A percentile compares a stretch with the other conserved stretches of the same genome.
phyloP scores from a whole-genome alignment of 1,139 yeast species.

The Hansenula sp. region DNA sequence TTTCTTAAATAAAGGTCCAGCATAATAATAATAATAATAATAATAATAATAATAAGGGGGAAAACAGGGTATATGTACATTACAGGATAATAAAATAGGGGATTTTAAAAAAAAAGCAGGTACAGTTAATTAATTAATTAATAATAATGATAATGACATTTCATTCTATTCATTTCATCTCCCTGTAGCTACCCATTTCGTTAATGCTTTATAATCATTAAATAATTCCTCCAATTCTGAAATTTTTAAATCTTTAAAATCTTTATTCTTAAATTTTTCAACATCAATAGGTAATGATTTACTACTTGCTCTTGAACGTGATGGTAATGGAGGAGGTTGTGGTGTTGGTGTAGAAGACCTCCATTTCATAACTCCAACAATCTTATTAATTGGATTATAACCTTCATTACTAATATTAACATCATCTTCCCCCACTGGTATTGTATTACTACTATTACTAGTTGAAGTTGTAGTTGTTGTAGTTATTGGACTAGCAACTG shows the following conservation, averaged over 20 bases:
- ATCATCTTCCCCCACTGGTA: too few species aligned
- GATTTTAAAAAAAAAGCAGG: too few species aligned
- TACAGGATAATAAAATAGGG: background rate
- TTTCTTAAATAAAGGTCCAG: constrained; percentile 42
- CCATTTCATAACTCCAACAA: constrained; percentile 21
- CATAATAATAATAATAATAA: background rate
- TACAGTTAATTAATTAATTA: too few species aligned
- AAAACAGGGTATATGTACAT: background rate
- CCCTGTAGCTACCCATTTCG: background rate
- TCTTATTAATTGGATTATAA: constrained; percentile 16
- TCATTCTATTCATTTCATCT: background rate
- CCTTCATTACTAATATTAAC: background rate
- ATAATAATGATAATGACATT: too few species aligned
- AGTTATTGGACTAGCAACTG: too few species aligned
- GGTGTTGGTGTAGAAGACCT: constrained; percentile 4
- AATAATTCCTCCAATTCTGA: constrained; percentile 26
- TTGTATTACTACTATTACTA: too few species aligned
- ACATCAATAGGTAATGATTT: constrained; percentile 6
- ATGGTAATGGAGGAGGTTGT: background rate
- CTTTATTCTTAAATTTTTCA: constrained; percentile 17
- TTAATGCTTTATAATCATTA: constrained; percentile 22
- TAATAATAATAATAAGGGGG: constrained; percentile 1
- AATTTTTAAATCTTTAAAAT: constrained; percentile 27
- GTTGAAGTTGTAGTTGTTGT: background rate
- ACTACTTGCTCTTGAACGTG: background rate